These are phyloP conservation scores for Beauveria pseudobassiana DNA, from an alignment of 2,329 filamentous ascomycete genomes.

Conservation along the genomic window DNA sequence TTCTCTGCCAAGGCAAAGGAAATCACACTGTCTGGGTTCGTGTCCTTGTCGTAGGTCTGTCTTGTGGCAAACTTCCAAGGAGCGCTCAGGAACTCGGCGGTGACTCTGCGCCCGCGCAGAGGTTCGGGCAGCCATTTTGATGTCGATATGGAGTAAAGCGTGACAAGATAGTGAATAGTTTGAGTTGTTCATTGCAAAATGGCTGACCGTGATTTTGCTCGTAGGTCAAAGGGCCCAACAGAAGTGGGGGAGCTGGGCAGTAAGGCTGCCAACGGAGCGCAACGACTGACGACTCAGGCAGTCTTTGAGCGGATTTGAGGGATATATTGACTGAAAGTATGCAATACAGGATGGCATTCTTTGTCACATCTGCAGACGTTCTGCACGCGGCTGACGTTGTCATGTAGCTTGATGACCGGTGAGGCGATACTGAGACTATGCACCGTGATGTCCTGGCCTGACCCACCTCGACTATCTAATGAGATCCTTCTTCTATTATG, in stretches of 20 bases:
- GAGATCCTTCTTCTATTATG: background rate
- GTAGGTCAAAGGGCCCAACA: constrained; percentile 4
- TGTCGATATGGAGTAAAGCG: background rate
- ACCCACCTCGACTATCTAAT: background rate
- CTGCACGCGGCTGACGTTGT: background rate
- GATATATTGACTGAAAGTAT: background rate
- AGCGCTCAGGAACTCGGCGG: constrained; percentile 18
- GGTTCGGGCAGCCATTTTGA: constrained; percentile 10
- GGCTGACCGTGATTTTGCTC: constrained; percentile 2
- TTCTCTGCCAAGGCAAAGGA: constrained; percentile 45
- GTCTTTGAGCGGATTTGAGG: background rate
- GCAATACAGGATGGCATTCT: too few relatives aligned
- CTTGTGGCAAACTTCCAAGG: constrained; percentile 27
- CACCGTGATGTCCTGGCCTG: constrained; percentile 10
- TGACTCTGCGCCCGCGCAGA: constrained; percentile 21
- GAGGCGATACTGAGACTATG: background rate
- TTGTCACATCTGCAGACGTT: background rate
- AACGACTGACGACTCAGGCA: background rate
- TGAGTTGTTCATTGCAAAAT: background rate
- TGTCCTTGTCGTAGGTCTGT: constrained; percentile 29
- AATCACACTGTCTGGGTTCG: constrained; percentile 34
- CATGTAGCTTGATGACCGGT: background rate
- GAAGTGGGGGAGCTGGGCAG: background rate
- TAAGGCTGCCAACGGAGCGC: too few relatives aligned
- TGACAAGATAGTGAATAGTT: background rate